Conservation (phyloP, 139 green algal species). For the Monoraphidium neglectum region DNA sequence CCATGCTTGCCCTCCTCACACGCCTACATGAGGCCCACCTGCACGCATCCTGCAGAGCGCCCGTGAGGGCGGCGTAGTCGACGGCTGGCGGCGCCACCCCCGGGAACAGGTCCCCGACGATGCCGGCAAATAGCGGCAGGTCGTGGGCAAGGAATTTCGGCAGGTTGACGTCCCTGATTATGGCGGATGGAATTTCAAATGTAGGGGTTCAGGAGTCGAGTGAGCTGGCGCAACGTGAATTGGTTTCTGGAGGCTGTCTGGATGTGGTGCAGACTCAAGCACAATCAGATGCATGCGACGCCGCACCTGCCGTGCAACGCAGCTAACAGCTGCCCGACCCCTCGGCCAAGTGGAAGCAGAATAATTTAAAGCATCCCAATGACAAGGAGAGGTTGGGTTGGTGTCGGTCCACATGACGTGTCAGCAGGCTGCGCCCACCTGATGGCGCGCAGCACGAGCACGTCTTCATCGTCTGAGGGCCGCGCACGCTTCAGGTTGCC, state of each 20-base stretch:
- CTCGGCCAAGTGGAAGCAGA: too few relatives aligned
- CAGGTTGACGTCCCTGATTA: constrained; percentile 88
- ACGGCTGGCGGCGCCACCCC: constrained; percentile 56
- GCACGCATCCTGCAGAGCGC: constrained; percentile 31
- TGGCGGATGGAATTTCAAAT: constrained; percentile 78
- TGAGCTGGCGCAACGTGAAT: too few relatives aligned
- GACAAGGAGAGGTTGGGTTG: too few relatives aligned
- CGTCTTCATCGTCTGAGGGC: constrained; percentile 71
- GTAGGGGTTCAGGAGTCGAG: constrained; percentile 52
- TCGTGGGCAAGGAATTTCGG: constrained; percentile 78
- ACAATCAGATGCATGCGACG: too few relatives aligned
- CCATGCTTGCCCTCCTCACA: background rate
- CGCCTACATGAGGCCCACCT: constrained; percentile 47
- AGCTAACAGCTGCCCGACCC: too few relatives aligned
- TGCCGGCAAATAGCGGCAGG: constrained; percentile 83
- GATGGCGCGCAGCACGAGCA: constrained; percentile 75
- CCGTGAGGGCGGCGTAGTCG: too few relatives aligned
- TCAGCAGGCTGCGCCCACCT: too few relatives aligned
- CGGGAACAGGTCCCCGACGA: constrained; percentile 83
- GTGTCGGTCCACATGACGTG: too few relatives aligned
- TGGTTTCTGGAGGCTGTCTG: too few relatives aligned
- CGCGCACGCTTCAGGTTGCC: constrained; percentile 83
- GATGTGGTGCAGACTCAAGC: too few relatives aligned
- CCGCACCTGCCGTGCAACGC: too few relatives aligned
- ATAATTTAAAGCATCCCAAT: too few relatives aligned